These are phyloP conservation scores for Thermothelomyces thermophilus DNA, from an alignment of 2,329 filamentous ascomycete genomes.

Conservation along the genomic window DNA sequence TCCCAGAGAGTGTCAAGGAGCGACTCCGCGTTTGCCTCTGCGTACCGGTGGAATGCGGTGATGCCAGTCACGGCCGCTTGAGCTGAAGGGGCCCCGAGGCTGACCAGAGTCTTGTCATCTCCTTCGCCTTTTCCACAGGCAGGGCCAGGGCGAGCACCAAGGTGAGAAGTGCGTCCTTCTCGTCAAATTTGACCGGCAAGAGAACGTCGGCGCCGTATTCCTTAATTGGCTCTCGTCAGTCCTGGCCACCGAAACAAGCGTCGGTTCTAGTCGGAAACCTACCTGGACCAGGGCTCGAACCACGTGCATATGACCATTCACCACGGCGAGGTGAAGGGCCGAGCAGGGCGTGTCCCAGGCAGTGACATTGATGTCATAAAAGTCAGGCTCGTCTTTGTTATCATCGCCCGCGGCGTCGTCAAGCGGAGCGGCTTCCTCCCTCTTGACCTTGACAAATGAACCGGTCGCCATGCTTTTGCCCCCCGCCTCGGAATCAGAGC, in stretches of 20 bases:
- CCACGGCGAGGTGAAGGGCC: slow-evolving; percentile 71
- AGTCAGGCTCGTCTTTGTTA: slow-evolving; percentile 63
- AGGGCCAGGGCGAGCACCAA: slow-evolving; percentile 62
- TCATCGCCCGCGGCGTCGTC: slow-evolving; percentile 46
- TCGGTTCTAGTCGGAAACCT: slow-evolving; percentile 18
- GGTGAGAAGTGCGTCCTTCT: slow-evolving; percentile 58
- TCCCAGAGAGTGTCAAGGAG: slow-evolving; percentile 45
- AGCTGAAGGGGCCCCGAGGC: slow-evolving; percentile 63
- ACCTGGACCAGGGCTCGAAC: slow-evolving; percentile 62
- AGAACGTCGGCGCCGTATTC: slow-evolving; percentile 72
- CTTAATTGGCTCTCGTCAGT: slow-evolving; percentile 18
- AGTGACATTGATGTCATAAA: slow-evolving; percentile 71
- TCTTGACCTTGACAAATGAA: slow-evolving; percentile 65
- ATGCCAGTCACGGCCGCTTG: slow-evolving; percentile 61
- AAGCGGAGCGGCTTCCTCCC: slow-evolving; percentile 30
- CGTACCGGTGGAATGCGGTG: slow-evolving; percentile 61
- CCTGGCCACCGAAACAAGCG: not conserved
- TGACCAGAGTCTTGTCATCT: slow-evolving; percentile 59
- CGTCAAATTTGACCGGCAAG: slow-evolving; percentile 62
- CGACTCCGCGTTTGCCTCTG: slow-evolving; percentile 43
- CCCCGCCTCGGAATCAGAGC: slow-evolving; percentile 43
- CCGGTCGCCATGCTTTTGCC: slow-evolving; percentile 54
- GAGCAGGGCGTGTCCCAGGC: slow-evolving; percentile 73
- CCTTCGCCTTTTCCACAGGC: slow-evolving; percentile 54
- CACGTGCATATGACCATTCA: slow-evolving; percentile 61